Base-by-base conservation (phyloP, 306 rosid genomes). In the Quercus parvula region DNA sequence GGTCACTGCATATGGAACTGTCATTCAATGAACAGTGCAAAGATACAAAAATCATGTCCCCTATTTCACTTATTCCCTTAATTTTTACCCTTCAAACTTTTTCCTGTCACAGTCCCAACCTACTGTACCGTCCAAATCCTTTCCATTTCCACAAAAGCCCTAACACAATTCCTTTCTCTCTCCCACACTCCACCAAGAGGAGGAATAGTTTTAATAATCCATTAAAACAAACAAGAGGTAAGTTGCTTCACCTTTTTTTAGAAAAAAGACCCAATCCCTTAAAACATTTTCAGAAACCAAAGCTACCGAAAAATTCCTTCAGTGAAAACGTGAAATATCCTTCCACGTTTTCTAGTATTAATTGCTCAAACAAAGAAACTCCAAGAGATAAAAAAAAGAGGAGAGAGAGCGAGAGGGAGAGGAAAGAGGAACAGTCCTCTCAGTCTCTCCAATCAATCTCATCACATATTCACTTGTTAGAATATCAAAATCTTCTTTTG, bases 391-490 rank as follows among this genome's bases (percentile, higher is more conserved):
- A 41, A 41, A 38, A 38, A 41, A 33, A 33, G 8, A 31, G 5
- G 8, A 18, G 68, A 24, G 25, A 57, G 56, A 74, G 78, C 63
- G 74, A 76, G 63, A 83, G 54, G 85, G 69, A 59, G 44, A 74
- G 77, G 38, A 84, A 81, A 77, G 82, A 81, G 87, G 81, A 88
- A 79, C 70, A 89, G 89, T 86, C 88, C 76, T 83, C 79, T 90
- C 92, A 84, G 83, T 70, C 79, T 70, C 79, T 87, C 85, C 85
- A 93, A 90, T 87, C 93, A 84, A 80, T 91, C 97, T 91, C 85
- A 78, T 90, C 94, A 81, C 25, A 64, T 67, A 80, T 74, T 67
- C 88, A 68, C 20, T 22, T 69, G 20, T 28, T 76, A 8, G 18
- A 74, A 70, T 78, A 78, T 55, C 67, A 56, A 70, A 78, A 33